Base-by-base conservation (phyloP, 306 rosid genomes). In the Dalbergia cultrata region DNA sequence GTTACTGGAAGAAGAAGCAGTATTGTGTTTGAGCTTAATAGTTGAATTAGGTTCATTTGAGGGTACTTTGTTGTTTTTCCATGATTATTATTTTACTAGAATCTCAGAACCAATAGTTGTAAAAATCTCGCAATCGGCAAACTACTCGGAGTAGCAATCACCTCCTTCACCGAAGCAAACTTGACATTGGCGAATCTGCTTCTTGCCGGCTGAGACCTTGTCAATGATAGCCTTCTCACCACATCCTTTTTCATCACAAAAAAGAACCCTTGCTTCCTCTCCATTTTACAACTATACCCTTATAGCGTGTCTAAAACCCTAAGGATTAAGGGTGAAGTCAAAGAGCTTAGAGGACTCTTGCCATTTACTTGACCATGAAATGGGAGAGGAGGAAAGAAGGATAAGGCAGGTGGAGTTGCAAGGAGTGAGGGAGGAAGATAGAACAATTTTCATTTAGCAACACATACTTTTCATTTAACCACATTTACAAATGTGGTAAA, bases 181-280 rank as follows among this genome's bases (percentile, higher is more conserved):
- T 75, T 12, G 93, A 83, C 85, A 90, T 84, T 8, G 97, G 94
- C 33, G 97, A 88, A 43, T n/a, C 54, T 85, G 3, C 89, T 68
- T 72, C 97, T 52, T 8, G 58, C 18, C 8, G 14, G 58, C 8
- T 19, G 84, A 1, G 97, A 90, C 88, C 80, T 85, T 16, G 69
- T 88, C 52, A 91, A 94, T 37, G 92, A 92, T 6, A 92, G 60
- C 2, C 97, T 91, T 79, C 97, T 92, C 92, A 16, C 58, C 18
- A 52, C 58, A 19, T 52, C 58, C 0, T 90, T 90, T 63, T 88
- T 91, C 12, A 91, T 85, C 4, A 90, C 84, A 60, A 89, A 86
- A 72, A 89, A 89, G 65, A 91, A 91, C 5, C 97, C 92, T 58
- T 86, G 93, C 81, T 91, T 91, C 43, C 89, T 86, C 86, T 91